Base-by-base conservation (phyloP, 2,329 filamentous ascomycete species). In the Talaromyces pinophilus region DNA sequence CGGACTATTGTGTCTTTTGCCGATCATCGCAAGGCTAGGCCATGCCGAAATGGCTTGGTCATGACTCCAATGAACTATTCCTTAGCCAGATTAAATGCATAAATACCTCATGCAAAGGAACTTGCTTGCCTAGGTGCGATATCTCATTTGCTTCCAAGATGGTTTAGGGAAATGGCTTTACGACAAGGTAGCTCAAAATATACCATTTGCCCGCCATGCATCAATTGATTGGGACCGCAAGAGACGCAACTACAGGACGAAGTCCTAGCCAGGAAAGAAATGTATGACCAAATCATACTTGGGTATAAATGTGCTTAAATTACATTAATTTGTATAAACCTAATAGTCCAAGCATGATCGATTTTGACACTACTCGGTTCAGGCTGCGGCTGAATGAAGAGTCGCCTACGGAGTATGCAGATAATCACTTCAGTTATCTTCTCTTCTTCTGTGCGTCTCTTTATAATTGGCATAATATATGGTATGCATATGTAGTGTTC, bases 1-100 rank as follows among this genome's bases (percentile, higher is more conserved):
- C 30, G 30, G 52, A 55, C 52, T 55, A 55, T 55, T 55, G 17
- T 13, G 17, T 35, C 52, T 55, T 55, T 55, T 8, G 28, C 52
- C 52, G 52, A 35, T 35, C 25, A 55, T 19, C 1, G 8, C 15
- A 35, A 35, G 28, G 52, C n/a, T n/a, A 35, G 50, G 17, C 25
- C 7, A 6, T n/a, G 15, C 50, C 13, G 17, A 15, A 30, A 54
- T 54, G 22, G 13, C 25, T 30, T 15, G 2, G 2, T 52, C 15
- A 52, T 17, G 22, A 2, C 25, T 52, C 13, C 48, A 52, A 28
- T 28, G n/a, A 17, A 6, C 4, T 28, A 25, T 30, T n/a, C 48
- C 15, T 55, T 10, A 35, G 52, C 28, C 7, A 55, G 8, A 33
- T 35, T 3, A 2, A 6, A 19, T 55, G 30, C 52, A 55, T 55